Evolutionary conservation across 345 rosid species (phyloP).

Genomic region (Brassica carinata): DNA sequence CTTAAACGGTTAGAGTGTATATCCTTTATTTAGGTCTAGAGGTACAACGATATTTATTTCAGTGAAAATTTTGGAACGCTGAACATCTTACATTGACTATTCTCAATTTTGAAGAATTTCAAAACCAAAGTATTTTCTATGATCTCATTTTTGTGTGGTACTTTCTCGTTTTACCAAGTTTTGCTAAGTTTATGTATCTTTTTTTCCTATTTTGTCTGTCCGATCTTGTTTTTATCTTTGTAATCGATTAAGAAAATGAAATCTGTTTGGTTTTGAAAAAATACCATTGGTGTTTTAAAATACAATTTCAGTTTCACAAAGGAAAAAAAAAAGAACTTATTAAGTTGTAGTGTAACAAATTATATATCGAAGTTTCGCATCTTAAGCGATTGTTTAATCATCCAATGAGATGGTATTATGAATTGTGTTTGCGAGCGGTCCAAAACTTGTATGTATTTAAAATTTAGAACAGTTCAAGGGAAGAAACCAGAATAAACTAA

Average conservation of each 20-base stretch:
- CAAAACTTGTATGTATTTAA: not conserved
- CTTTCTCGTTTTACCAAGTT: too few relatives aligned
- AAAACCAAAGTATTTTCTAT: too few relatives aligned
- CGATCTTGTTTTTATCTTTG: too few relatives aligned
- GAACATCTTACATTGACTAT: too few relatives aligned
- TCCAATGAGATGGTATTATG: not conserved
- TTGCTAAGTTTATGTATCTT: too few relatives aligned
- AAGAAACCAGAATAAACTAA: not conserved
- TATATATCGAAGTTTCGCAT: not conserved
- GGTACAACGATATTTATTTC: too few relatives aligned
- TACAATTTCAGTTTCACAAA: not conserved
- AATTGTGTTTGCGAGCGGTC: not conserved
- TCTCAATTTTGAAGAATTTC: too few relatives aligned
- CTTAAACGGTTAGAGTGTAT: not conserved
- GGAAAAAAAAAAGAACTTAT: not conserved
- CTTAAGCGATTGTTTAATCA: not conserved
- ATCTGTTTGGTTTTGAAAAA: too few relatives aligned
- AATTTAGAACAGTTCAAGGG: not conserved
- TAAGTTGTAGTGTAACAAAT: not conserved
- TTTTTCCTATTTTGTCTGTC: too few relatives aligned
- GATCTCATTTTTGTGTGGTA: too few relatives aligned
- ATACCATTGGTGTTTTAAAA: not conserved
- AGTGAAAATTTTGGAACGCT: too few relatives aligned
- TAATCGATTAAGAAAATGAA: too few relatives aligned
- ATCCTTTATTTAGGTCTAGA: not conserved